Base-by-base conservation (phyloP, 2,329 filamentous ascomycete genomes). In the Aspergillus chevalieri region DNA sequence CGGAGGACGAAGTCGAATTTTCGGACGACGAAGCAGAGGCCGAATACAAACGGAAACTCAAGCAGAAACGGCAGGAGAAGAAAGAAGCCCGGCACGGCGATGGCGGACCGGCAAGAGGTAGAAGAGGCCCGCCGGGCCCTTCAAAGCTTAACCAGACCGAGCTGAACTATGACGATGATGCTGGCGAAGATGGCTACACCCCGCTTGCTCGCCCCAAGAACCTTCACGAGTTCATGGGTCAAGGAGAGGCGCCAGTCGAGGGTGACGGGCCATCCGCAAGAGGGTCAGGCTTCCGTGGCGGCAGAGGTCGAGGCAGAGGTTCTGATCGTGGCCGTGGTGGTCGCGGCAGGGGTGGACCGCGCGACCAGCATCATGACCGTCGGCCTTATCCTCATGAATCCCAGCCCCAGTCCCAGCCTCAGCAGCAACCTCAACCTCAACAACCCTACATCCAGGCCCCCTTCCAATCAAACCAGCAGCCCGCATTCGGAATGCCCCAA, bases 11-110 rank as follows among this genome's bases (percentile, higher is more conserved):
- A 65, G 81, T 89, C 59, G 93, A 97, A 65, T 97, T 97, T 67
- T 96, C 92, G 0, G 93, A 98, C 58, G 93, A 98, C 61, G 93
- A 98, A 70, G 87, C 88, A 58, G 93, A 98, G 69, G 86, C 86
- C 6, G 88, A 90, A 59, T 83, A 89, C 65, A 94, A 86, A 72
- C 75, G 80, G 49, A 78, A 79, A 52, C 60, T 82, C 47, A 90
- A 90, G 70, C 78, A 83, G 54, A 85, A 85, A 69, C 82, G 79
- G 60, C 73, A 76, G 52, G 75, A 74, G 47, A 81, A 76, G 62
- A 75, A 74, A 62, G 74, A 73, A 52, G 73, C 70, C 47, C 76
- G 68, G 53, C 71, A 68, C 41, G 71, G 67, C 19, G 67, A 68
- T 17, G 70, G 70, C 19, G 34, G 34, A 15, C 66, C 68, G 14